These are phyloP conservation scores for Candida dubliniensis DNA, from an alignment of 1,139 yeast genomes.

Conservation along the genomic window DNA sequence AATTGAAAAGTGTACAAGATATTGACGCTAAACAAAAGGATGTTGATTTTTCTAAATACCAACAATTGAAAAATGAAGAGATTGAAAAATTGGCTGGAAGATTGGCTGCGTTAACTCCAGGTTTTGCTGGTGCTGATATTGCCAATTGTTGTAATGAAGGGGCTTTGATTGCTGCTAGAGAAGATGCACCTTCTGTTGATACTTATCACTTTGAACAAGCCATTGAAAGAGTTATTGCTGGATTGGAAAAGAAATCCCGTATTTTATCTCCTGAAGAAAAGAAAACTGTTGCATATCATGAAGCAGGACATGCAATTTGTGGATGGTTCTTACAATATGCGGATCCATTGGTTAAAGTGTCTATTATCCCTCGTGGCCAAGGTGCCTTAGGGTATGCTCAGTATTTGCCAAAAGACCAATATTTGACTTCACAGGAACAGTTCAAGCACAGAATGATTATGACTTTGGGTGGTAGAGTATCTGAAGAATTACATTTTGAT, in stretches of 20 bases:
- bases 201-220: slow-evolving; percentile 73
- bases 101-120: slow-evolving; percentile 77
- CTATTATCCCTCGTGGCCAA: slow-evolving; percentile 83
- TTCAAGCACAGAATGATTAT: slow-evolving; percentile 73
- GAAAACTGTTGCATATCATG: slow-evolving; percentile 77
- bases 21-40: slow-evolving; percentile 40
- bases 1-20: slow-evolving; percentile 41
- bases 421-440: slow-evolving; percentile 64
- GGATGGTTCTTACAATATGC: slow-evolving; percentile 75
- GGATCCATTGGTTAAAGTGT: slow-evolving; percentile 75
- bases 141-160: slow-evolving; percentile 85
- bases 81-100: slow-evolving; percentile 65
- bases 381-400: slow-evolving; percentile 86
- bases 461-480: slow-evolving; percentile 80
- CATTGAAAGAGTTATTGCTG: slow-evolving; percentile 80
- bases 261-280: slow-evolving; percentile 70
- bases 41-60: slow-evolving; percentile 49
- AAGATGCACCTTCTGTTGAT: slow-evolving; percentile 55
- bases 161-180: slow-evolving; percentile 77
- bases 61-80: slow-evolving; percentile 47
- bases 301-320: slow-evolving; percentile 82
- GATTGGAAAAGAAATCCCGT: slow-evolving; percentile 71
- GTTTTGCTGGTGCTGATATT: slow-evolving; percentile 84
- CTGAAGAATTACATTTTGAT: slow-evolving; percentile 72
- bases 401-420: slow-evolving; percentile 76